Evolutionary conservation across 768 basidiomycete species (phyloP), one percentile per base, ranked within the genome.

Genomic region (Russula dissimulans): DNA sequence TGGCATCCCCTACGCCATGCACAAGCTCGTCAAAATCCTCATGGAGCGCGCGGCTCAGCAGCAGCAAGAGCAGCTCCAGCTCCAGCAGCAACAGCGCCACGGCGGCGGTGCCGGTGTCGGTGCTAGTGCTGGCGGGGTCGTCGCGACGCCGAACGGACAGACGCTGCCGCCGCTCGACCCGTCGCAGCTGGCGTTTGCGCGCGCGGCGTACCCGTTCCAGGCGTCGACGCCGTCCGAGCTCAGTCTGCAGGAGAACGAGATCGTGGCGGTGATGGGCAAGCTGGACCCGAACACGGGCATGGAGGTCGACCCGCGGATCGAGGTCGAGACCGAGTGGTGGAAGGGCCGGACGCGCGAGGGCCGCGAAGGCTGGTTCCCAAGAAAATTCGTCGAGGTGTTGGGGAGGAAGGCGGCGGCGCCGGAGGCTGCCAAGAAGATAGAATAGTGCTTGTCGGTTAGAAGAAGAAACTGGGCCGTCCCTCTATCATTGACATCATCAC

Each of bases 1-100:
- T 68, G 97, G 97, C 56, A 73, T 99, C 50, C 97, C 95, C 0
- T 97, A 88, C 66, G 85, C 87, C 55, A 97, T 99, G 92, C 81
- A 89, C 56, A 87, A 86, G 66, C 84, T 99, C 63, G 85, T 98
- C 68, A 83, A 81, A 59, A 74, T 91, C 17, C 80, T 97, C 47
- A 79, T 83, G 53, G 81, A 81, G 62, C 84, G 88, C 22, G 82
- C 81, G 9, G 77, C 76, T 41, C 76, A 74, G 5, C 77, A 80
- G 32, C 72, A 75, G 68, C 78, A 71, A 6, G 45, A 47, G 1
- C 45, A 47, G 63, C 73, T 64, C 65, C 76, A 71, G 46, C 67
- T 71, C 34, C 76, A 79, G 22, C 73, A 75, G 69, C 77, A 70
- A 5, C 54, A 38, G 3, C 29, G 63, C 72, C 64, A 65, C 76